Conservation (phyloP, 2,329 filamentous ascomycete species). For the Fusarium goolgardi region DNA sequence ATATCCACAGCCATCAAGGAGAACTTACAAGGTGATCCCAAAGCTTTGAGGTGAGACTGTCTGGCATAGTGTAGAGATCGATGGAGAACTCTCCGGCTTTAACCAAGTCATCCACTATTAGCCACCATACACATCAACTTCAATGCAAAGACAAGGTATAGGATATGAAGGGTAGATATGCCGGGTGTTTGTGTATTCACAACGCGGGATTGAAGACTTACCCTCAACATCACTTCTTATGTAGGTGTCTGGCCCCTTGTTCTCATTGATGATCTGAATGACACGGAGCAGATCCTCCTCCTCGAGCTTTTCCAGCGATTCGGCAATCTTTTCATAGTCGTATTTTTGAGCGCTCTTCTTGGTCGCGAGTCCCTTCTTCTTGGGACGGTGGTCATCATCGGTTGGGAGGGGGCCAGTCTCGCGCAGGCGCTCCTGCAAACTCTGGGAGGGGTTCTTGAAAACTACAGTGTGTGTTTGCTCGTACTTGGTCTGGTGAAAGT, state of each 20-base stretch:
- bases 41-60: conserved; percentile 88
- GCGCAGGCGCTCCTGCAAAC: conserved; percentile 80
- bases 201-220: conserved; percentile 61
- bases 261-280: conserved; percentile 97
- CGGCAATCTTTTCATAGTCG: conserved; percentile 97
- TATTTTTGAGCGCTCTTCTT: conserved; percentile 81
- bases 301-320: conserved; percentile 85
- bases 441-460: conserved; percentile 93
- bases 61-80: conserved; percentile 96
- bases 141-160: conserved; percentile 36
- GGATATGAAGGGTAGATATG: not conserved
- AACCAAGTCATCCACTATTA: conserved; percentile 53
- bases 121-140: conserved; percentile 50
- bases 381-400: conserved; percentile 70
- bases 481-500: conserved; percentile 85
- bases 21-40: conserved; percentile 81
- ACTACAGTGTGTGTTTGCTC: conserved; percentile 83
- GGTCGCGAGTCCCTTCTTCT: conserved; percentile 71
- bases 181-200: not conserved
- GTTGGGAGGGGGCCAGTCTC: conserved; percentile 88
- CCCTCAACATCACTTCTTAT: conserved; percentile 97
- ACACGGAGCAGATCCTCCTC: conserved; percentile 96
- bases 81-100: conserved; percentile 96
- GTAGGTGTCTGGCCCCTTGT: conserved; percentile 93
- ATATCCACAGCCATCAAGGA: not conserved